Evolutionary conservation across 2,329 filamentous ascomycete species (phyloP).

Genomic region (Simplicillium sp.): DNA sequence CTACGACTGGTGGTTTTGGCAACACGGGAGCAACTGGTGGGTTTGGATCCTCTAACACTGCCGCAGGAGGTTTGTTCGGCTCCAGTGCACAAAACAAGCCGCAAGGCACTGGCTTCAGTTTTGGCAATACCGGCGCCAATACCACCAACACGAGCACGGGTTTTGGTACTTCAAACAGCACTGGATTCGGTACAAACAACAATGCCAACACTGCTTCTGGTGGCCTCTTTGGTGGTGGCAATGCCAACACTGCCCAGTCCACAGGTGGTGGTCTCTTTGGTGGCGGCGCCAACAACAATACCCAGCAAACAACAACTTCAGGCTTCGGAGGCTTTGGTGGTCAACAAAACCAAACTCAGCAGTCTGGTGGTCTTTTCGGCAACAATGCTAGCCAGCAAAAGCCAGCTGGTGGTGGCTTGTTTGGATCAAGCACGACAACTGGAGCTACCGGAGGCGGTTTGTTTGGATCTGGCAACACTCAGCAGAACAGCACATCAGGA

Average conservation of each 20-base stretch:
- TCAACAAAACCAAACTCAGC: conserved; percentile 18
- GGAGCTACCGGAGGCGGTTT: conserved; percentile 20
- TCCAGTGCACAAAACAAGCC: conserved; percentile 27
- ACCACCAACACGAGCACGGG: conserved; percentile 15
- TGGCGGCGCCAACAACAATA: conserved; percentile 20
- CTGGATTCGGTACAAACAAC: conserved; percentile 25
- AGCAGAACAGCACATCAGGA: conserved; percentile 7
- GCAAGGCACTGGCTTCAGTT: conserved; percentile 25
- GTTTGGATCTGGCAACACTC: conserved; percentile 22
- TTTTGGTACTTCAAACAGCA: conserved; percentile 23
- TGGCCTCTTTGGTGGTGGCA: conserved; percentile 26
- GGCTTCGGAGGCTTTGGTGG: conserved; percentile 26
- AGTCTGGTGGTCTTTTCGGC: conserved; percentile 34
- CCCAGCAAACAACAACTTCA: conserved; percentile 12
- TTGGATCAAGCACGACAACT: conserved; percentile 20
- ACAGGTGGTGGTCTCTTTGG: conserved; percentile 27
- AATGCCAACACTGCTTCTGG: conserved; percentile 13
- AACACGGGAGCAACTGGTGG: conserved; percentile 18
- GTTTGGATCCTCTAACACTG: conserved; percentile 25
- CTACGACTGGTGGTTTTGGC: conserved; percentile 15
- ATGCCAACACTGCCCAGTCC: conserved; percentile 32
- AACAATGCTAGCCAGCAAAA: conserved; percentile 25
- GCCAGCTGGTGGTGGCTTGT: conserved; percentile 21
- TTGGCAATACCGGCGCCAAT: conserved; percentile 29
- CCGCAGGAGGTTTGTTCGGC: conserved; percentile 33